phyloP scores from a whole-genome alignment of 2,329 filamentous ascomycete species.

The Zarea fungicola region DNA sequence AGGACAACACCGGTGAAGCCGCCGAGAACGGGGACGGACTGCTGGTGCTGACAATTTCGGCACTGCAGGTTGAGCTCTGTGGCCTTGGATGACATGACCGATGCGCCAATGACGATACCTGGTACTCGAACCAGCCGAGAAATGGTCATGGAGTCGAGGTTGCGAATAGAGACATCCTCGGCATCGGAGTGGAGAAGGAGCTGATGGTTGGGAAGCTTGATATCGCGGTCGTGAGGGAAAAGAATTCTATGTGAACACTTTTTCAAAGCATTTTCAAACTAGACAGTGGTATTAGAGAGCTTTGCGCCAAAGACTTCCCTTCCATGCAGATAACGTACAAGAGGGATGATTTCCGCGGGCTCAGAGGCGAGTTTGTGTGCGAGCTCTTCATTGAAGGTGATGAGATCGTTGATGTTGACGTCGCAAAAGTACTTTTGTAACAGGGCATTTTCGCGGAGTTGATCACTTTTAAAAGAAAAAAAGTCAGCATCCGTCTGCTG shows the following conservation, averaged over 20 bases:
- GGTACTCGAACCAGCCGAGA: constrained; percentile 93
- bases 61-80: constrained; percentile 83
- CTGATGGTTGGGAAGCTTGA: constrained; percentile 81
- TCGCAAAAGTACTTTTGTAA: constrained; percentile 95
- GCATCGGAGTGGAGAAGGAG: constrained; percentile 90
- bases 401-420: constrained; percentile 90
- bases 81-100: constrained; percentile 93
- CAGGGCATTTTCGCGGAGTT: constrained; percentile 89
- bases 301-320: constrained; percentile 1
- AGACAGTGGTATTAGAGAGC: constrained; percentile 9
- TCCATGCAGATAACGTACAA: constrained; percentile 50
- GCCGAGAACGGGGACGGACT: constrained; percentile 67
- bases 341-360: constrained; percentile 84
- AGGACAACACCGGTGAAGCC: constrained; percentile 86
- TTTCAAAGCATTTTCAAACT: constrained; percentile 90
- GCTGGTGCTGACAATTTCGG: constrained; percentile 71
- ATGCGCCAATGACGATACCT: constrained; percentile 95
- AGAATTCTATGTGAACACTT: constrained; percentile 92
- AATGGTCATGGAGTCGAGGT: constrained; percentile 88
- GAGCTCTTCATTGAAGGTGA: constrained; percentile 92
- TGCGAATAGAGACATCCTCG: constrained; percentile 86
- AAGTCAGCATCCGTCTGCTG: no score
- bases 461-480: constrained; percentile 54
- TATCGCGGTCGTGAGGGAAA: constrained; percentile 65
- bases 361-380: constrained; percentile 85